phyloP scores from a whole-genome alignment of 352 stramenopile species.

The Phytophthora nicotianae region DNA sequence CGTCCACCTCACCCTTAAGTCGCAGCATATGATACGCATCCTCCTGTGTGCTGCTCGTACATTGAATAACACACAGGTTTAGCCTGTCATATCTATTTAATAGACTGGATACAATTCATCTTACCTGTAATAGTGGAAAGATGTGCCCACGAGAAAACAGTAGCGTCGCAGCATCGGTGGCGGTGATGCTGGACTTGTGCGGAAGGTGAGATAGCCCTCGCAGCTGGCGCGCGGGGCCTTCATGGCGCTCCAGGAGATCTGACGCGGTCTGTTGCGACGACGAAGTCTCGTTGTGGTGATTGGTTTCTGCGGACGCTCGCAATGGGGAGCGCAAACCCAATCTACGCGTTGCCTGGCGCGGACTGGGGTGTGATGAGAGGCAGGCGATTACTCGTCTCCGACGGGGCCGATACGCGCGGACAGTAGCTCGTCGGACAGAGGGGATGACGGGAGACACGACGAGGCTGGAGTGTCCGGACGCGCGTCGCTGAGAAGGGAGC shows the following conservation, averaged over 20 bases:
- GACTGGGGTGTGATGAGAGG: conserved; percentile 5
- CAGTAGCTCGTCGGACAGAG: conserved; percentile 14
- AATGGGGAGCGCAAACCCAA: conserved; percentile 11
- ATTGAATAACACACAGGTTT: not conserved
- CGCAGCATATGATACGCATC: conserved; percentile 90
- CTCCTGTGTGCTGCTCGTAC: conserved; percentile 74
- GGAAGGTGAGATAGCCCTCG: conserved; percentile 87
- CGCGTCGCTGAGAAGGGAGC: conserved; percentile 1
- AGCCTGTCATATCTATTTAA: conserved; percentile 4
- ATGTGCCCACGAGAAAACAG: conserved; percentile 88
- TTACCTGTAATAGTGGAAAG: conserved; percentile 87
- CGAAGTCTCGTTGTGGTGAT: conserved; percentile 32
- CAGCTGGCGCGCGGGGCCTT: conserved; percentile 83
- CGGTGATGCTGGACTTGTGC: conserved; percentile 85
- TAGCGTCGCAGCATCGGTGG: conserved; percentile 88
- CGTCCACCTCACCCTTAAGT: conserved; percentile 87
- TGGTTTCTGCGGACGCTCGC: conserved; percentile 9
- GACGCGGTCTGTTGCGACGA: conserved; percentile 21
- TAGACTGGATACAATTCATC: not conserved
- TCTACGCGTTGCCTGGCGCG: conserved; percentile 10
- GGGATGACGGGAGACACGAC: conserved; percentile 11
- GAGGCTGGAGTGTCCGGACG: not conserved
- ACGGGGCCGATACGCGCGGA: conserved; percentile 7
- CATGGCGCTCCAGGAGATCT: conserved; percentile 64
- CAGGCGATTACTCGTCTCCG: conserved; percentile 11